phyloP scores from a whole-genome alignment of 2,329 filamentous ascomycete genomes.

The Septoria linicola region DNA sequence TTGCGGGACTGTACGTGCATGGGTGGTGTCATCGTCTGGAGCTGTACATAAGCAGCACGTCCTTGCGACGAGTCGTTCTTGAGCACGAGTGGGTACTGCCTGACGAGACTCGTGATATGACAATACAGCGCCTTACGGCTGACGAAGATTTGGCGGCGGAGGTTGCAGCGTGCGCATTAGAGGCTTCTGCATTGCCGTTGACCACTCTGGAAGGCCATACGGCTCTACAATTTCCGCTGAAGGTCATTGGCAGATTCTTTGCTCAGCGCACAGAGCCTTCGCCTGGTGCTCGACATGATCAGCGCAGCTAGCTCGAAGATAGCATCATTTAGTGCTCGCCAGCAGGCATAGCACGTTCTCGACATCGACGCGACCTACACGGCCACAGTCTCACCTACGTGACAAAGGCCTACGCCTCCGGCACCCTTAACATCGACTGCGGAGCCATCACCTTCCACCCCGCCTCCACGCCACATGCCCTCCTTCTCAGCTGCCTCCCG shows the following conservation, averaged over 20 bases:
- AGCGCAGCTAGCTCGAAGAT: no score
- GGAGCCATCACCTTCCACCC: conserved; percentile 31
- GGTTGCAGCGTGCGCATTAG: background rate
- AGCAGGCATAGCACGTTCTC: no score
- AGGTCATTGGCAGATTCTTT: background rate
- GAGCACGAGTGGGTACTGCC: background rate
- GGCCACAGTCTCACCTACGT: conserved; percentile 50
- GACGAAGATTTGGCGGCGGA: background rate
- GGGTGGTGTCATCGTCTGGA: background rate
- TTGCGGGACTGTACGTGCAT: background rate
- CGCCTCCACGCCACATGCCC: conserved; percentile 37
- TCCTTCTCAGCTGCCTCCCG: conserved; percentile 46
- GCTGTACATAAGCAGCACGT: background rate
- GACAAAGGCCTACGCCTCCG: conserved; percentile 42
- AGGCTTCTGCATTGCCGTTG: background rate
- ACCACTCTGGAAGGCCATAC: background rate
- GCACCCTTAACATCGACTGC: conserved; percentile 39
- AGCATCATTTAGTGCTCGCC: no score
- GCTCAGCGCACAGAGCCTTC: no score
- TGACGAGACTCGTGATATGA: background rate
- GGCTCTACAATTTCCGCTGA: background rate
- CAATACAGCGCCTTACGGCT: background rate
- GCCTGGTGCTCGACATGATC: no score
- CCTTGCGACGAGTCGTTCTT: background rate
- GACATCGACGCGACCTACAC: conserved; percentile 34